Conservation (phyloP, 1,139 yeast species). For the Suhomyces maxii region DNA sequence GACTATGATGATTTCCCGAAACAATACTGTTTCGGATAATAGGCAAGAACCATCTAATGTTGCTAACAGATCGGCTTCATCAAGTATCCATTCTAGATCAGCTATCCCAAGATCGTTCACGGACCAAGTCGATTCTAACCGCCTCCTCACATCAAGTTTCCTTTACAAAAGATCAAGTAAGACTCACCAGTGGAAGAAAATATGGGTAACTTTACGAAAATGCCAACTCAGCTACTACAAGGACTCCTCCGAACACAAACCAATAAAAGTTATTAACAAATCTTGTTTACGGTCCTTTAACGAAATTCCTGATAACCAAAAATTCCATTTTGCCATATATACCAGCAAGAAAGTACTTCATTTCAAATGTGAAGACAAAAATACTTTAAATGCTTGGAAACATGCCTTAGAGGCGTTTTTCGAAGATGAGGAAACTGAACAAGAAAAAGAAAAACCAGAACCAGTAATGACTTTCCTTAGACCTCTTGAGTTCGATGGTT, state of each 20-base stretch:
- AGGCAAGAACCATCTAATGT: too few species aligned
- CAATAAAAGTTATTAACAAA: constrained; percentile 44
- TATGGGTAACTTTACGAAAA: constrained; percentile 61
- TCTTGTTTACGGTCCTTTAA: constrained; percentile 22
- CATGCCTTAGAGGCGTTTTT: constrained; percentile 30
- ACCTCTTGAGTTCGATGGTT: background rate
- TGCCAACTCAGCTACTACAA: constrained; percentile 59
- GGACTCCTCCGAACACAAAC: constrained; percentile 57
- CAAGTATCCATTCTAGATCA: background rate
- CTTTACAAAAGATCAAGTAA: constrained; percentile 24
- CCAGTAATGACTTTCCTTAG: background rate
- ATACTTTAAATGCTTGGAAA: constrained; percentile 45
- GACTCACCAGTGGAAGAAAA: constrained; percentile 45
- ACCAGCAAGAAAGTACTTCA: constrained; percentile 42
- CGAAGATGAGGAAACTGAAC: constrained; percentile 6
- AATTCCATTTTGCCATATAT: constrained; percentile 44
- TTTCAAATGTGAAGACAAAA: constrained; percentile 36
- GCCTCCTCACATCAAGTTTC: constrained; percentile 11
- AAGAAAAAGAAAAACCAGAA: background rate
- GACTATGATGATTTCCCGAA: too few species aligned
- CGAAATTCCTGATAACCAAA: constrained; percentile 33
- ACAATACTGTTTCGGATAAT: too few species aligned
- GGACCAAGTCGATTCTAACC: constrained; percentile 5
- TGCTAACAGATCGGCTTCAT: background rate
- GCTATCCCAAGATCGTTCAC: background rate